Conservation (phyloP, 371 early-diverging fungal genomes). For the Saksenaea oblongispora region DNA sequence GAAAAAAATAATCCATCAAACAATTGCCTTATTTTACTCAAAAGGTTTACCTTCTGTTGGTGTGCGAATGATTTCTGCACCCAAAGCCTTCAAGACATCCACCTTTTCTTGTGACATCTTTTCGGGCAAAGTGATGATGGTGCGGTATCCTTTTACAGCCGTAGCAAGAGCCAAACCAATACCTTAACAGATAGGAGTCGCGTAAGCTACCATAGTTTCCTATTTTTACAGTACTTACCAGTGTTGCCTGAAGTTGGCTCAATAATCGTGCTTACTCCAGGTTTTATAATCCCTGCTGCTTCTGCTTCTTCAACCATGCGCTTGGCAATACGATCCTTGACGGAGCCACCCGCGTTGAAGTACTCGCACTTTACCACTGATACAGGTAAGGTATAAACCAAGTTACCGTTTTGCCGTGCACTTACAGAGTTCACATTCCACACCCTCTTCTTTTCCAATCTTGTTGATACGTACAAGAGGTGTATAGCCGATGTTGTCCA, state of each 20-base stretch:
- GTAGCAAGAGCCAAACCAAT: conserved; percentile 92
- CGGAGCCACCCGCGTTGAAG: conserved; percentile 97
- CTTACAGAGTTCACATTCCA: conserved; percentile 94
- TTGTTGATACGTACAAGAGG: conserved; percentile 90
- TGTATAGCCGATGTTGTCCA: conserved; percentile 95
- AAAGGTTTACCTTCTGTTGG: conserved; percentile 77
- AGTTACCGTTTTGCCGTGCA: conserved; percentile 57
- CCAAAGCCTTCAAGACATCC: conserved; percentile 94
- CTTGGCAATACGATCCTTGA: conserved; percentile 96
- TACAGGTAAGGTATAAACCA: neutral
- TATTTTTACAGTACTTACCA: conserved; percentile 41
- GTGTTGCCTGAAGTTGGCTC: conserved; percentile 98
- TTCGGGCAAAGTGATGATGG: conserved; percentile 96
- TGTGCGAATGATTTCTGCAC: conserved; percentile 96
- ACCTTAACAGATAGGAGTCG: conserved; percentile 75
- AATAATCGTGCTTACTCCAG: conserved; percentile 90
- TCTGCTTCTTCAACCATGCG: conserved; percentile 97
- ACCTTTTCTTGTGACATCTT: conserved; percentile 99
- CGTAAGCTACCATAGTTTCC: neutral
- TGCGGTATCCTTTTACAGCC: conserved; percentile 96
- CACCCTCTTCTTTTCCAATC: conserved; percentile 82
- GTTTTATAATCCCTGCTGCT: conserved; percentile 82
- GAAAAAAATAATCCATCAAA: too few species aligned
- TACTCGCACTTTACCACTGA: conserved; percentile 96
- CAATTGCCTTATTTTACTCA: too few species aligned